Base-by-base conservation (phyloP, 1,139 yeast species). In the Arxiozyma slooffiae region DNA sequence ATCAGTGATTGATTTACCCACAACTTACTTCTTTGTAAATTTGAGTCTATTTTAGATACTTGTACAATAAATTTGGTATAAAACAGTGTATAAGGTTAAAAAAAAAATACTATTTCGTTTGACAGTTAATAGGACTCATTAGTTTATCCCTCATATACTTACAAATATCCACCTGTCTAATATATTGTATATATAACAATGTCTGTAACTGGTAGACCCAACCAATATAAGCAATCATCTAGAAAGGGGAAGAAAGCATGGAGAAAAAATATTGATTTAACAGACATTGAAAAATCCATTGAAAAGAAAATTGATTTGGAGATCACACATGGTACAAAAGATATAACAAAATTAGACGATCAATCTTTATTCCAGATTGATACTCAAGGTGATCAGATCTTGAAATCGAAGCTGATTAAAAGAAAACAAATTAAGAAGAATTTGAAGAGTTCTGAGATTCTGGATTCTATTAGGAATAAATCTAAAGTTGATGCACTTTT, bases 211-310 rank as follows among this genome's bases (percentile, higher is more conserved):
- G 53, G 53, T 39, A 60, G 75, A 63, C 80, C 80, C 18, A 61
- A 72, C 17, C 77, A 73, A 53, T 71, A 70, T 54, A 70, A 63
- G 43, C 96, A 88, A 68, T 67, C 83, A 7, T 86, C 96, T 7
- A 78, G 97, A 62, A 92, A 92, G 73, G 96, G 96, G 49, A 90
- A 86, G 75, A 82, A 78, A 66, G 85, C 97, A 7, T 92, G 98
- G 98, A 82, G 97, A 68, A 92, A 92, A 70, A 87, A 92, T 67
- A 86, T 92, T 53, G 95, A 92, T 64, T 72, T 92, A 26, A 81
- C 80, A 23, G 96, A 88, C 54, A 72, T 92, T 48, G 89, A 85
- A 63, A 69, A 71, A 43, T 85, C 82, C 7, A 71, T 92, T 47
- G 94, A 84, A 57, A 80, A 78, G 46, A 74, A 77, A 49, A 74